Base-by-base conservation (phyloP, 2,329 filamentous ascomycete genomes). In the Paraphaeosphaeria sporulosa region DNA sequence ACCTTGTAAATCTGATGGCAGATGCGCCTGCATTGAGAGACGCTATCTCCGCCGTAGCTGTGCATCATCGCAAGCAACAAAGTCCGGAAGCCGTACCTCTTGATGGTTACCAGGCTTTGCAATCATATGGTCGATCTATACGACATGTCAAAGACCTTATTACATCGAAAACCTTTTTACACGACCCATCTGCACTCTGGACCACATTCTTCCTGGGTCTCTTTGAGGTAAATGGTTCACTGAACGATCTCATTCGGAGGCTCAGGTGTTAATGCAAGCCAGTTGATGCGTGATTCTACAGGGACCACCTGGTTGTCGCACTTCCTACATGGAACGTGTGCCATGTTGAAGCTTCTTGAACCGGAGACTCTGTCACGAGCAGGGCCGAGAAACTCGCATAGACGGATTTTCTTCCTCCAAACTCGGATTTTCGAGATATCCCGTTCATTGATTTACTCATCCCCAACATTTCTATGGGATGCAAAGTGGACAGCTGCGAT, bases 401-500 rank as follows among this genome's bases (percentile, higher is more conserved):
- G 43, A 23, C 69, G 67, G 17, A 62, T 50, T 0, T 72, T 73
- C 56, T 72, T 73, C 61, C 64, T 73, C 36, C 52, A 63, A 10
- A 69, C 64, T 21, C 67, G 71, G 1, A 69, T 72, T 5, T 73
- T 73, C 49, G 71, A 73, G 36, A 71, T 73, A 13, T 58, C 68
- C 3, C 67, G 71, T 3, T 65, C 71, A 4, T 57, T 73, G 32
- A 68, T 72, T 21, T 73, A 67, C 52, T 67, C 69, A 0, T 62
- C 61, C 4, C 63, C 69, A 2, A 68, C 68, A 1, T 73, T 73
- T 38, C 64, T 72, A 5, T 58, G 65, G 15, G 50, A 62, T 9
- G 55, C 63, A 2, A 57, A 63, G 21, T 73, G 71, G 71, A 61
- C 36, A 7, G 32, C 42, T n/a, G 65, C 67, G 10, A 46, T 71